phyloP scores from a whole-genome alignment of 306 rosid species.

The Parietaria judaica region DNA sequence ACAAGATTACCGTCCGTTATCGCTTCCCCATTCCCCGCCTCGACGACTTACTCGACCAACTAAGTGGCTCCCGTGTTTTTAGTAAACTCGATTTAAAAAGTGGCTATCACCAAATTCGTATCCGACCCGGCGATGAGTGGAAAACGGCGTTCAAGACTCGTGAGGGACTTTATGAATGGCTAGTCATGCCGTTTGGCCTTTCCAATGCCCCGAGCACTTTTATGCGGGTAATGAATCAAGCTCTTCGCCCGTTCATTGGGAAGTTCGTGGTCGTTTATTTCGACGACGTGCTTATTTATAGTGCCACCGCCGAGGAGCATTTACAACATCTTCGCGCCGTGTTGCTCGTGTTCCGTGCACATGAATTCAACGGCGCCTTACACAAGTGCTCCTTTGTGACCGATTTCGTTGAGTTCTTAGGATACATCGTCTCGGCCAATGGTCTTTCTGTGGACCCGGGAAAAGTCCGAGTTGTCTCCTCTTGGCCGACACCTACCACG shows the following conservation, averaged over 20 bases:
- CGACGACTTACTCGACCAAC: too few relatives aligned
- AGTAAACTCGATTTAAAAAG: too few relatives aligned
- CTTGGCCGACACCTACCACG: not conserved
- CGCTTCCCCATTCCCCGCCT: too few relatives aligned
- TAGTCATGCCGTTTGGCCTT: too few relatives aligned
- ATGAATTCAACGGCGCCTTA: not conserved
- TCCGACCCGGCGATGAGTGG: too few relatives aligned
- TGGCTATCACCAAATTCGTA: too few relatives aligned
- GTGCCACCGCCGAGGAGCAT: not conserved
- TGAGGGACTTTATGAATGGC: too few relatives aligned
- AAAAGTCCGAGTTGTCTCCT: not conserved
- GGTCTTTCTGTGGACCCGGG: not conserved
- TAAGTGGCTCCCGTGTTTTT: too few relatives aligned
- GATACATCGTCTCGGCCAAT: not conserved
- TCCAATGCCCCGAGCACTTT: too few relatives aligned
- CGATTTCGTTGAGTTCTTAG: not conserved
- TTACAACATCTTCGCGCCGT: not conserved
- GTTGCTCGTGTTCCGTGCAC: not conserved
- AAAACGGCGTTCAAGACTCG: too few relatives aligned
- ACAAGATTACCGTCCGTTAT: too few relatives aligned
- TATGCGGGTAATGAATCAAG: not conserved
- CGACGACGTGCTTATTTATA: slow-evolving; percentile 5
- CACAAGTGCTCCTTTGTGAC: not conserved
- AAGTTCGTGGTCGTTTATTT: slow-evolving; percentile 4
- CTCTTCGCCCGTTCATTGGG: not conserved